phyloP scores from a whole-genome alignment of 352 stramenopile species.

The Globisporangium canariense region DNA sequence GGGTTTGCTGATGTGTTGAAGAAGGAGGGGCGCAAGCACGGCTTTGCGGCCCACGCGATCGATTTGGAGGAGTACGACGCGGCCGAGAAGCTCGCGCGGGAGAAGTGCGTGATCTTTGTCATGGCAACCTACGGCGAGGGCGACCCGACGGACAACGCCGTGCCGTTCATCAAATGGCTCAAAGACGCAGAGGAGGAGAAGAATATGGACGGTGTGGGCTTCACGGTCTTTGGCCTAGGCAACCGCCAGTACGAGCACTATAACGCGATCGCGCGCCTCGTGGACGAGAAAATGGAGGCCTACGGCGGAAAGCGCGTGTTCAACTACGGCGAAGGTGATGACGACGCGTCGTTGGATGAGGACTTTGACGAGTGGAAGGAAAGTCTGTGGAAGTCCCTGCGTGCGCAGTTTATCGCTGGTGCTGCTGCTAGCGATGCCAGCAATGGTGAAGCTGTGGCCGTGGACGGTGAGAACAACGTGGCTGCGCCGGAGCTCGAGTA shows the following conservation, averaged over 20 bases:
- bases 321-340: slow-evolving; percentile 94
- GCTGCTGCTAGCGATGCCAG: slow-evolving; percentile 21
- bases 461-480: slow-evolving; percentile 17
- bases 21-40: slow-evolving; percentile 84
- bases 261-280: slow-evolving; percentile 94
- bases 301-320: slow-evolving; percentile 86
- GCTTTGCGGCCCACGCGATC: slow-evolving; percentile 83
- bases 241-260: slow-evolving; percentile 99
- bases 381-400: slow-evolving; percentile 79
- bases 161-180: slow-evolving; percentile 91
- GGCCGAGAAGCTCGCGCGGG: slow-evolving; percentile 36
- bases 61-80: slow-evolving; percentile 96
- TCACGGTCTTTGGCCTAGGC: slow-evolving; percentile 96
- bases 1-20: slow-evolving; percentile 94
- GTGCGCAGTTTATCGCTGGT: slow-evolving; percentile 54
- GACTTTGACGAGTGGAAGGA: slow-evolving; percentile 96
- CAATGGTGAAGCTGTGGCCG: not conserved
- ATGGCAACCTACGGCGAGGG: slow-evolving; percentile 98
- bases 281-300: slow-evolving; percentile 85
- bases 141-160: slow-evolving; percentile 97
- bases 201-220: slow-evolving; percentile 73
- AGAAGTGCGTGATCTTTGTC: slow-evolving; percentile 90
- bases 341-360: slow-evolving; percentile 93
- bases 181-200: slow-evolving; percentile 59
- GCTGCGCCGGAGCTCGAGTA: slow-evolving; percentile 60